Evolutionary conservation across 768 basidiomycete species (phyloP).

Genomic region (Russula sp.): DNA sequence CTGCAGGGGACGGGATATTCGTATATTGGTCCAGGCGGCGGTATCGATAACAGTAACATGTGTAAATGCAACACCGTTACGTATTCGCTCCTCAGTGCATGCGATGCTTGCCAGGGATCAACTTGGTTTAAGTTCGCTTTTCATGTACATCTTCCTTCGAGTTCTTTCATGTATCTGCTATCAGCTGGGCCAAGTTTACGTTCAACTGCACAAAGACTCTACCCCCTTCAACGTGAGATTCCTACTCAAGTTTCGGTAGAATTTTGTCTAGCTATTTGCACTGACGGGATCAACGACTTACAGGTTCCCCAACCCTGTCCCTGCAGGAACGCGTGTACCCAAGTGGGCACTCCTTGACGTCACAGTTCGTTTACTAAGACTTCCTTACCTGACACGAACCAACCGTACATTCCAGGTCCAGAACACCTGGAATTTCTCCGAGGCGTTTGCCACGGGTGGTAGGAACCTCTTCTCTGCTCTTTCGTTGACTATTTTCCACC

Average conservation of each 20-base stretch:
- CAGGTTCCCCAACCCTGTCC: neutral
- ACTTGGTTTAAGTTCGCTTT: neutral
- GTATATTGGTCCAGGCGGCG: neutral
- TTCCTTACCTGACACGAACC: neutral
- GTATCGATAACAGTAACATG: neutral
- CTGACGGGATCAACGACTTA: no score
- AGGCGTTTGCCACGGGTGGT: neutral
- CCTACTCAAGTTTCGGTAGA: no score
- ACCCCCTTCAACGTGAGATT: neutral
- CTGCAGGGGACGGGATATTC: neutral
- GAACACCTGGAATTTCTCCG: neutral
- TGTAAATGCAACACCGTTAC: conserved; percentile 1
- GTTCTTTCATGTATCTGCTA: neutral
- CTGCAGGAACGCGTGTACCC: neutral
- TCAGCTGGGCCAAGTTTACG: neutral
- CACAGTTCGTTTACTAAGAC: no score
- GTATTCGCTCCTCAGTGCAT: neutral
- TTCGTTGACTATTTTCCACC: neutral
- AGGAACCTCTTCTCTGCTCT: neutral
- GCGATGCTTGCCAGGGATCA: neutral
- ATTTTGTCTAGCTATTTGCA: neutral
- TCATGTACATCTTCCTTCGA: neutral
- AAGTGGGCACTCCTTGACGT: no score
- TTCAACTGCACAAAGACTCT: neutral
- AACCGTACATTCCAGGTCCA: neutral